phyloP scores from a whole-genome alignment of 768 basidiomycete species.

The Lepiota venenata region DNA sequence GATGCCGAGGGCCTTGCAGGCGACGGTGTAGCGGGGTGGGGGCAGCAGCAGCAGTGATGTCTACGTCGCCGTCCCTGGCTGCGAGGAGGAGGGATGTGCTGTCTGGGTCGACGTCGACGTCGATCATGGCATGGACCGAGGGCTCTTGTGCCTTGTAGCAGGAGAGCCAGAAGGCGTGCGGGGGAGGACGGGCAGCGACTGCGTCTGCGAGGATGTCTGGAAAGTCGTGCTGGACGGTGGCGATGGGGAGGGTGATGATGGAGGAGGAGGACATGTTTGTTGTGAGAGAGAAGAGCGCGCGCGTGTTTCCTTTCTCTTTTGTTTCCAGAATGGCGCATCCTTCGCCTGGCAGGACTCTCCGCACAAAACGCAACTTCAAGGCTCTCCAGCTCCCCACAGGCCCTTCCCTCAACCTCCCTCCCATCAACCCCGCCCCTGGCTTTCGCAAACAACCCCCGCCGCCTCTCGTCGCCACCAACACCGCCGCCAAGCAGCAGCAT shows the following conservation, averaged over 20 bases:
- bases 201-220: constrained; percentile 61
- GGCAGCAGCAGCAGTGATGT: too few species aligned
- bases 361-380: constrained; percentile 92
- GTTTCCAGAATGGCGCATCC: not conserved
- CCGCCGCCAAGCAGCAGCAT: not conserved
- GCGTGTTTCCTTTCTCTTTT: not conserved
- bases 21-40: constrained; percentile 34
- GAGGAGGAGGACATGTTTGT: too few species aligned
- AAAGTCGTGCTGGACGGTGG: constrained; percentile 61
- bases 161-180: constrained; percentile 72
- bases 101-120: constrained; percentile 33
- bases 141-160: constrained; percentile 53
- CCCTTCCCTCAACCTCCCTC: constrained; percentile 2
- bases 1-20: constrained; percentile 47
- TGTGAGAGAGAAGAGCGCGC: too few species aligned
- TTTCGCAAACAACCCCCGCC: constrained; percentile 11
- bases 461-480: not conserved
- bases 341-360: constrained; percentile 47
- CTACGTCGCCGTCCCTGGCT: too few species aligned
- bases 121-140: constrained; percentile 65
- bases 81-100: too few species aligned
- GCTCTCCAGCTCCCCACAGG: constrained; percentile 64
- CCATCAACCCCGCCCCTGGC: constrained; percentile 12
- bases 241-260: constrained; percentile 44
- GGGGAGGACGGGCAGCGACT: constrained; percentile 47